A percentile compares a stretch with the other conserved stretches of the same genome.
These are phyloP conservation scores for Calcarisporium arbuscula DNA, from an alignment of 2,329 filamentous ascomycete genomes.

Conservation along the genomic window DNA sequence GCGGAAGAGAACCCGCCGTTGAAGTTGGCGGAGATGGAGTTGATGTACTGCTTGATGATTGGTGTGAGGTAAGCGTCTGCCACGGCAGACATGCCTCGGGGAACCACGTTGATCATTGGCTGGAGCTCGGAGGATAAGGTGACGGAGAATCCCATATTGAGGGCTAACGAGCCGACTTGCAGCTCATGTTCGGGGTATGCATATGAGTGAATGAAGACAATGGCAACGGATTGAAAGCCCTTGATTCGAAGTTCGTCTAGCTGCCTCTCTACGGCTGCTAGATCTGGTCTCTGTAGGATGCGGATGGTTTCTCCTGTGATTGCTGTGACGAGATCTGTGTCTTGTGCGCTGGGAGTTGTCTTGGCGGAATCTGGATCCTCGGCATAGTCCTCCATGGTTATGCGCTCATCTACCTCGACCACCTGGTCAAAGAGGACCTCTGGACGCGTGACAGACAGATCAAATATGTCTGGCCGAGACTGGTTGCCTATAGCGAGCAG, in stretches of 20 bases:
- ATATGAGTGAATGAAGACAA: conserved; percentile 71
- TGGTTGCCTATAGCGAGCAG: conserved; percentile 69
- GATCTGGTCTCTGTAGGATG: conserved; percentile 54
- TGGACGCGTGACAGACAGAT: conserved; percentile 61
- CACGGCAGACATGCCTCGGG: conserved; percentile 34
- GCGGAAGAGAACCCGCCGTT: conserved; percentile 24
- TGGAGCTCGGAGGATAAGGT: conserved; percentile 30
- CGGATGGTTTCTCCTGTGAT: conserved; percentile 64
- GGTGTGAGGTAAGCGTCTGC: conserved; percentile 39
- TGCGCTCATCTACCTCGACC: conserved; percentile 67
- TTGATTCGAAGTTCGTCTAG: conserved; percentile 54
- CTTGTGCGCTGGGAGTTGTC: conserved; percentile 39
- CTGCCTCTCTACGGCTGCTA: conserved; percentile 45
- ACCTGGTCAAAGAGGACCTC: conserved; percentile 65
- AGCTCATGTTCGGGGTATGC: conserved; percentile 50
- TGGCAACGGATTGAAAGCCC: conserved; percentile 45
- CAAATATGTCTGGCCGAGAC: conserved; percentile 66
- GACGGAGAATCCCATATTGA: conserved; percentile 35
- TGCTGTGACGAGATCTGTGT: conserved; percentile 57
- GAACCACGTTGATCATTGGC: conserved; percentile 39
- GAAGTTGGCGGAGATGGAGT: conserved; percentile 29
- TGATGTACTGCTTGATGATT: conserved; percentile 27
- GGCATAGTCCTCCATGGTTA: conserved; percentile 67
- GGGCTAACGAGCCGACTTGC: conserved; percentile 26
- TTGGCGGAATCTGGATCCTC: conserved; percentile 51